Conservation (phyloP, 2,329 filamentous ascomycete species). For the Colletotrichum graminicola region DNA sequence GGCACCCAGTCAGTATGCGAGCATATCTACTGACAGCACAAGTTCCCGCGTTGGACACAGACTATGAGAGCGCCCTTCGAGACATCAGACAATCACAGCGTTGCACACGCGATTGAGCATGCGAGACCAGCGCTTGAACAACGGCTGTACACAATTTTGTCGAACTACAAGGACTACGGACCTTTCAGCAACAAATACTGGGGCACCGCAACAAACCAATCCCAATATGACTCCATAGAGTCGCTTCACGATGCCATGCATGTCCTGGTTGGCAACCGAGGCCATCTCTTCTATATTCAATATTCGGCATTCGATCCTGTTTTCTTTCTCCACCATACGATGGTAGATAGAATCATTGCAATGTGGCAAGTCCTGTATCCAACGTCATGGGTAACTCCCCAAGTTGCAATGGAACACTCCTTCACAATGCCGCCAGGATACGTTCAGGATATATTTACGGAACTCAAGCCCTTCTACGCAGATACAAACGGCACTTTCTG, state of each 20-base stretch:
- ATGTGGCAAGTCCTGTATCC: conserved; percentile 84
- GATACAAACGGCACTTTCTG: conserved; percentile 72
- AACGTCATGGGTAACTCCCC: conserved; percentile 72
- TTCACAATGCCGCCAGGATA: conserved; percentile 70
- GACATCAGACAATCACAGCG: conserved; percentile 69
- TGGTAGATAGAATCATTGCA: conserved; percentile 80
- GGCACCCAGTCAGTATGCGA: neutral
- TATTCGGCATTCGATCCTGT: conserved; percentile 84
- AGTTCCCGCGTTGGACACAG: conserved; percentile 71
- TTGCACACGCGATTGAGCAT: conserved; percentile 65
- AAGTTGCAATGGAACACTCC: conserved; percentile 66
- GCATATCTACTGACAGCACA: conserved; percentile 2
- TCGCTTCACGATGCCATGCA: conserved; percentile 74
- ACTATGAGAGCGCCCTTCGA: conserved; percentile 53
- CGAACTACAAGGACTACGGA: conserved; percentile 75
- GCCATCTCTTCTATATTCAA: conserved; percentile 78
- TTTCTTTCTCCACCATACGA: conserved; percentile 83
- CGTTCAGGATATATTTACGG: conserved; percentile 66
- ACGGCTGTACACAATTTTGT: conserved; percentile 76
- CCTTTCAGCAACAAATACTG: conserved; percentile 78
- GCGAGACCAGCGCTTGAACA: conserved; percentile 66
- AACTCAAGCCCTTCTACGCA: conserved; percentile 76
- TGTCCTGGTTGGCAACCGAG: conserved; percentile 67
- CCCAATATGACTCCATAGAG: conserved; percentile 73
- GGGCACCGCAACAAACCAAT: conserved; percentile 60